Evolutionary conservation across 1,139 yeast species (phyloP).

Genomic region (Kurtzmaniella natalensis): DNA sequence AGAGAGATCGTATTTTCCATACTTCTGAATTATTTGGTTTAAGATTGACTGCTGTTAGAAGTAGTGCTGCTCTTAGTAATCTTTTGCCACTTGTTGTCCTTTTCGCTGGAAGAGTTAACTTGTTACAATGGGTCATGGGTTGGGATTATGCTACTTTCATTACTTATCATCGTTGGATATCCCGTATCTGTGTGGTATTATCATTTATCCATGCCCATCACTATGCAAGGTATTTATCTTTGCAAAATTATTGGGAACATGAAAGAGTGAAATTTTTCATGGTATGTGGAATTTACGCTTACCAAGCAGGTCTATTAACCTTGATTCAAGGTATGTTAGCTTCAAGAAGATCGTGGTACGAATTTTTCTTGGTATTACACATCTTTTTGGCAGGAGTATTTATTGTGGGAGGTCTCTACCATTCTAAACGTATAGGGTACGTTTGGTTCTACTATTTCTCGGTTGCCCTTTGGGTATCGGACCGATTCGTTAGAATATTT

Average conservation of each 20-base stretch:
- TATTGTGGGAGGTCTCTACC: slow-evolving; percentile 43
- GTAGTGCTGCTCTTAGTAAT: slow-evolving; percentile 54
- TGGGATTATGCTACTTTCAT: slow-evolving; percentile 29
- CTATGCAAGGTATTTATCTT: not conserved
- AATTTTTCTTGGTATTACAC: slow-evolving; percentile 40
- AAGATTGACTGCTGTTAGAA: slow-evolving; percentile 48
- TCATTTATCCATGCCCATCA: slow-evolving; percentile 19
- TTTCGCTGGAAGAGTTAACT: slow-evolving; percentile 31
- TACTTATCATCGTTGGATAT: slow-evolving; percentile 28
- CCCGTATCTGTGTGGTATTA: slow-evolving; percentile 20
- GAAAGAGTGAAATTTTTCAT: slow-evolving; percentile 30
- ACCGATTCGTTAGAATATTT: slow-evolving; percentile 21
- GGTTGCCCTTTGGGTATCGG: slow-evolving; percentile 25
- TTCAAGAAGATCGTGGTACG: slow-evolving; percentile 40
- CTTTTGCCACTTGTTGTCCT: slow-evolving; percentile 27
- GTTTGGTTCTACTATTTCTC: slow-evolving; percentile 15
- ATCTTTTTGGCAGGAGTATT: slow-evolving; percentile 37
- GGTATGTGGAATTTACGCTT: slow-evolving; percentile 49
- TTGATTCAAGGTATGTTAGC: slow-evolving; percentile 26
- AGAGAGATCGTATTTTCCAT: slow-evolving; percentile 27
- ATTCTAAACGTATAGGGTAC: slow-evolving; percentile 20
- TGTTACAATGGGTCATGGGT: slow-evolving; percentile 28
- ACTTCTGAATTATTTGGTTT: slow-evolving; percentile 15
- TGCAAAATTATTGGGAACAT: not conserved
- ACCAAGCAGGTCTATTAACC: slow-evolving; percentile 32